Conservation (phyloP, 495 filamentous ascomycete genomes). For the Podospora fimiseda region DNA sequence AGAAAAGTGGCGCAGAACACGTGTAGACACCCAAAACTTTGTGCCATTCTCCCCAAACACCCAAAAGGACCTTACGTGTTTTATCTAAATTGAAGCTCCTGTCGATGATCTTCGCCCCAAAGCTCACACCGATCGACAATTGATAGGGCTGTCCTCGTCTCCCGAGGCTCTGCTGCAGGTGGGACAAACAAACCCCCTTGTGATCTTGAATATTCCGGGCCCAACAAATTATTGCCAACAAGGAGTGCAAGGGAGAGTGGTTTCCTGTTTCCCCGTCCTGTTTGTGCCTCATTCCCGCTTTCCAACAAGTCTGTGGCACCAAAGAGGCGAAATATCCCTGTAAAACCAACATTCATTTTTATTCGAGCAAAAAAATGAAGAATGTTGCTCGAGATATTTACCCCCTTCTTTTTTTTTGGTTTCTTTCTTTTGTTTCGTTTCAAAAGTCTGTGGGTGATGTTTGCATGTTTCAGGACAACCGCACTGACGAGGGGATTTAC, state of each 20-base stretch:
- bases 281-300: no score
- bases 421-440: constrained; percentile 15
- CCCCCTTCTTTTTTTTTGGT: no score
- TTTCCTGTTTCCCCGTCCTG: no score
- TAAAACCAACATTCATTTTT: not conserved
- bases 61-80: not conserved
- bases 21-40: no score
- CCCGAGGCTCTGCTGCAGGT: not conserved
- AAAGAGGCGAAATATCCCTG: no score
- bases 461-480: constrained; percentile 8
- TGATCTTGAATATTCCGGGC: no score
- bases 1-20: not conserved
- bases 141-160: not conserved
- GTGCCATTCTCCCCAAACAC: not conserved
- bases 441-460: constrained; percentile 7
- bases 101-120: not conserved
- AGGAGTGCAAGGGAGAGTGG: no score
- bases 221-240: no score
- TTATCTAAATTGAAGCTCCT: not conserved
- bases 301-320: no score
- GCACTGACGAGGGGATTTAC: constrained; percentile 3
- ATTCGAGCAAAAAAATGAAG: not conserved
- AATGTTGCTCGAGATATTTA: no score
- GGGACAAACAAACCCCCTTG: no score
- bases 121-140: not conserved